Evolutionary conservation across 352 stramenopile genomes (phyloP).

Genomic region (Pythium dissimile): DNA sequence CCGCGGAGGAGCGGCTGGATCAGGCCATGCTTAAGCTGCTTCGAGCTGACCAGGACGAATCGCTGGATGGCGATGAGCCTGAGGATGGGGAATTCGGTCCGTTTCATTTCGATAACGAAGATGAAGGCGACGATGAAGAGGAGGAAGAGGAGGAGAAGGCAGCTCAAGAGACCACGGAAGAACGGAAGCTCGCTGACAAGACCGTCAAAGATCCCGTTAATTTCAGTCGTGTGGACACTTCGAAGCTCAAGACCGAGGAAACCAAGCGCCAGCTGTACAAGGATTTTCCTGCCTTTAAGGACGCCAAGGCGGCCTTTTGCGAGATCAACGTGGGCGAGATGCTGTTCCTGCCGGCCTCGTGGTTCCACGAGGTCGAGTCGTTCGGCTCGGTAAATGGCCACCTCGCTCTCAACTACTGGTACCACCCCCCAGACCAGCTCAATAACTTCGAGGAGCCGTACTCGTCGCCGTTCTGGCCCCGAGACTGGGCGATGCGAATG

Average conservation of each 20-base stretch:
- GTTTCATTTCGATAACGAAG: slow-evolving; percentile 52
- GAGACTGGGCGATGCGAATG: slow-evolving; percentile 53
- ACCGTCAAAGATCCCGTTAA: slow-evolving; percentile 69
- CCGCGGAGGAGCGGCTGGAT: slow-evolving; percentile 60
- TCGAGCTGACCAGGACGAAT: slow-evolving; percentile 47
- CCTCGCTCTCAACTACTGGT: slow-evolving; percentile 89
- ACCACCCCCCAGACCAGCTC: slow-evolving; percentile 74
- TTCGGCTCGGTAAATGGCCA: slow-evolving; percentile 63
- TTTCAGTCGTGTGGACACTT: slow-evolving; percentile 73
- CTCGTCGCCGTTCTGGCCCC: slow-evolving; percentile 70
- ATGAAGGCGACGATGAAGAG: slow-evolving; percentile 37
- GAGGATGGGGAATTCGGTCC: slow-evolving; percentile 47
- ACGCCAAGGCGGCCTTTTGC: slow-evolving; percentile 60
- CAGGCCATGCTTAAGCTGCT: slow-evolving; percentile 77
- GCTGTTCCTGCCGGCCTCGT: slow-evolving; percentile 95
- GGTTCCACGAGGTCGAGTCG: slow-evolving; percentile 97
- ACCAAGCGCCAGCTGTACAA: slow-evolving; percentile 28
- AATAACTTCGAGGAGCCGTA: slow-evolving; percentile 66
- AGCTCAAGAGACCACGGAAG: slow-evolving; percentile 11
- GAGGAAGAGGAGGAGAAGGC: slow-evolving; percentile 30
- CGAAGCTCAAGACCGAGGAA: slow-evolving; percentile 30
- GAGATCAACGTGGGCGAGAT: slow-evolving; percentile 92
- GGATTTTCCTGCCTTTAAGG: slow-evolving; percentile 57
- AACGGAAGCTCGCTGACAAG: slow-evolving; percentile 32
- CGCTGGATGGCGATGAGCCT: slow-evolving; percentile 24